Evolutionary conservation across 2,329 filamentous ascomycete genomes (phyloP), one percentile per base, ranked within the genome.

Genomic region (Neocucurbitaria cava): DNA sequence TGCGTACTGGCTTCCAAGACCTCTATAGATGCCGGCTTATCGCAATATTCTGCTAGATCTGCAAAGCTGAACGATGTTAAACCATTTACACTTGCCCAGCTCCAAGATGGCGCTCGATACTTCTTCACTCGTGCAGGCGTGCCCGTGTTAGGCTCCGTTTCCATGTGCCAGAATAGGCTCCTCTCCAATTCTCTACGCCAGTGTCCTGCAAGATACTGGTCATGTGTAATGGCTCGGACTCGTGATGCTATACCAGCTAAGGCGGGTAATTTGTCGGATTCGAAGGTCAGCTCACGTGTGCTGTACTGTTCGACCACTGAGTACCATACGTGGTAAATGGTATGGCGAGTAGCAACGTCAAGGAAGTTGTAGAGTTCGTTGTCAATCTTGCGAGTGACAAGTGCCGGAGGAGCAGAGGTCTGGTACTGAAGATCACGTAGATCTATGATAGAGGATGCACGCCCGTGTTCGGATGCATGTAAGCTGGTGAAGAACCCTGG

Each of bases 101-200:
- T 55, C 52, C 52, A 55, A 15, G 23, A 50, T 24, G 52, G 53
- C 13, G 48, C 47, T 15, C 44, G 7, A 18, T 46, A 52, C 31
- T 8, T 15, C 30, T 46, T 46, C 21, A 47, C 44, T 15, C 44
- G 35, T 3, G 18, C 20, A 17, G 24, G 20, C 13, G 20, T 26
- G 9, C 33, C 15, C 18, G 7, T 36, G n/a, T 24, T 20, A 31
- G 35, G n/a, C 23, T 40, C 35, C n/a, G 33, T 47, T 17, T 30
- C 28, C 17, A n/a, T 21, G 5, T 18, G 13, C 50, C 50, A 53
- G 36, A 53, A 53, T 5, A 53, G 24, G 17, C 42, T 46, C 11
- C 35, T 33, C 24, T 52, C 53, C 1, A 51, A 24, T 24, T 48
- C 44, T 23, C 9, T 42, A n/a, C 46, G 33, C 46, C 46, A 46